Evolutionary conservation across 1,284 basidiomycete species (phyloP).

Genomic region (Ustilago lituana): DNA sequence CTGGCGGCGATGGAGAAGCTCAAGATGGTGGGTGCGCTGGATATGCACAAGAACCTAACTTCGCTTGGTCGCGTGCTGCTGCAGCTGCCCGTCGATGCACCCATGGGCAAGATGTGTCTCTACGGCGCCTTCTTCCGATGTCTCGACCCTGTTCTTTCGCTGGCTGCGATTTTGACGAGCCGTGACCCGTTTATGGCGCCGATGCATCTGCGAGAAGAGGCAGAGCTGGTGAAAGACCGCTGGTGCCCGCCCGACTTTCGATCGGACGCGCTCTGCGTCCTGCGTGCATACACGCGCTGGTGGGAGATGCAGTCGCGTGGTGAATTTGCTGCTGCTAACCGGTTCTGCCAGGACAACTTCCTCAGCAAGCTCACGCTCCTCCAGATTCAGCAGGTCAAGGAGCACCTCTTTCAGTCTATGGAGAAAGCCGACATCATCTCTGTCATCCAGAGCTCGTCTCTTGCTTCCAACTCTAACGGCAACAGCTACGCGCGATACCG

Average conservation of each 20-base stretch:
- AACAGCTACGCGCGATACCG: constrained; percentile 37
- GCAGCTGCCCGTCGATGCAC: constrained; percentile 87
- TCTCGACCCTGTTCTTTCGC: constrained; percentile 84
- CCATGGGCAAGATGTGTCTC: constrained; percentile 87
- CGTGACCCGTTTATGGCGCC: constrained; percentile 91
- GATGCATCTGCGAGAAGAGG: constrained; percentile 69
- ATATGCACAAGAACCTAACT: constrained; percentile 80
- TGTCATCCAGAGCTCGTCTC: constrained; percentile 46
- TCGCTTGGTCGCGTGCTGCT: constrained; percentile 87
- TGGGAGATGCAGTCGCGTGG: constrained; percentile 54
- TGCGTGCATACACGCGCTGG: constrained; percentile 87
- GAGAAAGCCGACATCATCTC: constrained; percentile 72
- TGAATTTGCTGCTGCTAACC: constrained; percentile 72
- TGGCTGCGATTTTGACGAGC: constrained; percentile 88
- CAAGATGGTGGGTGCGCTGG: constrained; percentile 87
- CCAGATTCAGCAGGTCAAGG: constrained; percentile 84
- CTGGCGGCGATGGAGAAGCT: constrained; percentile 82
- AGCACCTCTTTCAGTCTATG: constrained; percentile 80
- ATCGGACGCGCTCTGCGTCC: constrained; percentile 83
- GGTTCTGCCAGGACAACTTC: constrained; percentile 88
- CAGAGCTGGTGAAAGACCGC: constrained; percentile 77
- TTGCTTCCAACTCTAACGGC: constrained; percentile 4
- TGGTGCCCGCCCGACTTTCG: constrained; percentile 84
- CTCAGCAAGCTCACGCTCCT: constrained; percentile 83
- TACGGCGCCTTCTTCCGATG: constrained; percentile 94